Conservation (phyloP, 2,329 filamentous ascomycete genomes). For the Microascus cirrosus region DNA sequence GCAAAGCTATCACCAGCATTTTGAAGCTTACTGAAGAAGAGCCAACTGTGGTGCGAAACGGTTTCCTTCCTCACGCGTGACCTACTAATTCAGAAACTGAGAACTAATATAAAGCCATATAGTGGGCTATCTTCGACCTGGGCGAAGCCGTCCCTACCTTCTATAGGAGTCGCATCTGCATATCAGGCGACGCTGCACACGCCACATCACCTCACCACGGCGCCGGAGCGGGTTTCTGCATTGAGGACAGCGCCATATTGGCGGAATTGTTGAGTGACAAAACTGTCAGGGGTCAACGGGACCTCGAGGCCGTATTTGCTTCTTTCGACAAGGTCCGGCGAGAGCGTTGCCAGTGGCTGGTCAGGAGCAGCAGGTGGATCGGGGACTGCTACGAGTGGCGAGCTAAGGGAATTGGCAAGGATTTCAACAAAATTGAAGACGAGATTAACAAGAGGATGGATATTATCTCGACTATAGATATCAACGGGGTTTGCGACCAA, state of each 20-base stretch:
- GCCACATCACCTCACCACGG: slow-evolving; percentile 50
- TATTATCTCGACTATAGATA: slow-evolving; percentile 5
- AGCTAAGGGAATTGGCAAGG: slow-evolving; percentile 5
- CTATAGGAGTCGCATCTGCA: slow-evolving; percentile 28
- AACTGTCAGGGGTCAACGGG: slow-evolving; percentile 15
- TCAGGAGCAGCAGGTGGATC: slow-evolving; percentile 21
- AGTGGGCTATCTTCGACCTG: slow-evolving; percentile 36
- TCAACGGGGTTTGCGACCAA: not conserved
- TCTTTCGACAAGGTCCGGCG: slow-evolving; percentile 38
- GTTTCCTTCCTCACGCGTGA: not conserved
- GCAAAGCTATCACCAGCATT: slow-evolving; percentile 16
- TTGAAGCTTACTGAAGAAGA: slow-evolving; percentile 16
- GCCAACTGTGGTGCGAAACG: slow-evolving; percentile 14
- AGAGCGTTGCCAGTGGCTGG: slow-evolving; percentile 34
- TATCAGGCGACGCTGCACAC: slow-evolving; percentile 53
- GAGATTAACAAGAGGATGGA: slow-evolving; percentile 5
- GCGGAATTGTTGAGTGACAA: slow-evolving; percentile 33
- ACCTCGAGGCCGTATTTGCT: slow-evolving; percentile 33
- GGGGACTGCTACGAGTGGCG: slow-evolving; percentile 8
- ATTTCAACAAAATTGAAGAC: slow-evolving; percentile 6
- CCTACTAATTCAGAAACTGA: not conserved
- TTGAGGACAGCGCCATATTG: slow-evolving; percentile 37
- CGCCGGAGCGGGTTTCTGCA: slow-evolving; percentile 44
- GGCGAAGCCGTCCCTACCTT: slow-evolving; percentile 30
- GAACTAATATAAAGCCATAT: not conserved